These are phyloP conservation scores for Diaporthe helianthi DNA, from an alignment of 2,329 filamentous ascomycete genomes.

Conservation along the genomic window DNA sequence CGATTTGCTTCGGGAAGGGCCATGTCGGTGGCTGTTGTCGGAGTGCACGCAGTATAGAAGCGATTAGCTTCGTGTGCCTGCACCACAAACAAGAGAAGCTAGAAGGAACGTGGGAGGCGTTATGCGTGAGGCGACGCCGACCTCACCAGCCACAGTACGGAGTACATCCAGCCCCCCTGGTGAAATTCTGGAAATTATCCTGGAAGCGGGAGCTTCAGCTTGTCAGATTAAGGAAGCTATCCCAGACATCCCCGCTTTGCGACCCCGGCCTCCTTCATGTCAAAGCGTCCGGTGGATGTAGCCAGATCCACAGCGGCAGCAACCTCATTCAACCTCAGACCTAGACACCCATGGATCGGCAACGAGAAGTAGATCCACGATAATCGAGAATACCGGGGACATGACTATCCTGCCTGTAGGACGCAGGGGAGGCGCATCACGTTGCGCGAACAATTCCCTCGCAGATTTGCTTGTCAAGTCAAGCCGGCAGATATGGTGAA, in stretches of 20 bases:
- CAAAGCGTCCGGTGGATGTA: constrained; percentile 12
- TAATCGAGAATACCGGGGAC: constrained; percentile 8
- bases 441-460: constrained; percentile 12
- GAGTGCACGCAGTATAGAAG: neutral
- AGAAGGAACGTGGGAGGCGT: neutral
- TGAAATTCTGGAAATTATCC: constrained; percentile 25
- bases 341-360: constrained; percentile 18
- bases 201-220: constrained; percentile 26
- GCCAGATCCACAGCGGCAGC: constrained; percentile 20
- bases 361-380: constrained; percentile 11
- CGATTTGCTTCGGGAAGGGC: neutral
- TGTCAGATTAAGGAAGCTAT: constrained; percentile 22
- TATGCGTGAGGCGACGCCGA: neutral
- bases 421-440: constrained; percentile 3
- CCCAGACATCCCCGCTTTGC: constrained; percentile 19
- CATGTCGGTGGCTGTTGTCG: constrained; percentile 13
- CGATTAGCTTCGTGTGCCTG: no score
- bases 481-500: constrained; percentile 1
- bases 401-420: constrained; percentile 7
- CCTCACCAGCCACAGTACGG: constrained; percentile 13
- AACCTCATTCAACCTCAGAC: constrained; percentile 24
- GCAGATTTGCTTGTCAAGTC: neutral
- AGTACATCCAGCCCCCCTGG: neutral
- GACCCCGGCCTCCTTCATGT: constrained; percentile 22
- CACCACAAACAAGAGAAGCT: no score